These are phyloP conservation scores for Chaetoscypha palmicola DNA, from an alignment of 2,329 filamentous ascomycete genomes.

Conservation along the genomic window DNA sequence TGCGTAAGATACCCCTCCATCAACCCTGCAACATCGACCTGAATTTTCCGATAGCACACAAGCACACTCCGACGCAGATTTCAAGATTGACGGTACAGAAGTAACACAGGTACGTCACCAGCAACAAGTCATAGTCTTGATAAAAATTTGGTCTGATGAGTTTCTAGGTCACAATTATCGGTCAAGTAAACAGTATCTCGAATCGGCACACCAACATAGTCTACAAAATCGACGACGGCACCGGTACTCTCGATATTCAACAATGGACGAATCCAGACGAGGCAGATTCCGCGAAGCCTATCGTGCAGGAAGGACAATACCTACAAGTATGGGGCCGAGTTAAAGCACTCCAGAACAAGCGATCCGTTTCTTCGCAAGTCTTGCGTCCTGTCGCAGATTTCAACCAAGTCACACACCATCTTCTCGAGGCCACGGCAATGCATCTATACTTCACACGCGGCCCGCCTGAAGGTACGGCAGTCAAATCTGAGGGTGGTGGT, in stretches of 20 bases:
- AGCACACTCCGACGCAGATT: constrained; percentile 66
- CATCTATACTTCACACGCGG: constrained; percentile 80
- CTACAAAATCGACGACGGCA: constrained; percentile 92
- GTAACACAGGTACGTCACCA: constrained; percentile 47
- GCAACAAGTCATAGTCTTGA: not conserved
- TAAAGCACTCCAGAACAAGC: constrained; percentile 77
- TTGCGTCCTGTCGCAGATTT: constrained; percentile 74
- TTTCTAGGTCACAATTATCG: constrained; percentile 55
- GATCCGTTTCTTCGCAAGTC: constrained; percentile 71
- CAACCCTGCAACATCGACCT: not conserved
- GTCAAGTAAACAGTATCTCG: constrained; percentile 81
- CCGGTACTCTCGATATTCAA: constrained; percentile 84
- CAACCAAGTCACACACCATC: constrained; percentile 90
- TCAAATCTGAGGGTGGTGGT: constrained; percentile 31
- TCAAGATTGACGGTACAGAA: constrained; percentile 72
- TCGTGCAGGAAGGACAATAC: constrained; percentile 65
- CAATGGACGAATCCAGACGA: constrained; percentile 58
- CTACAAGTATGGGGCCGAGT: constrained; percentile 81
- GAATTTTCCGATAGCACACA: constrained; percentile 41
- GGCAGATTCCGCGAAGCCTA: constrained; percentile 39
- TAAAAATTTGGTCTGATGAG: too few species aligned
- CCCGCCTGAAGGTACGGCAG: constrained; percentile 36
- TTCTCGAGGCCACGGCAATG: constrained; percentile 82
- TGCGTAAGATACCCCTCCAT: constrained; percentile 36
- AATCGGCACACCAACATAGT: constrained; percentile 87